Conservation (phyloP, 2,329 filamentous ascomycete genomes). For the Anisogramma anomala region DNA sequence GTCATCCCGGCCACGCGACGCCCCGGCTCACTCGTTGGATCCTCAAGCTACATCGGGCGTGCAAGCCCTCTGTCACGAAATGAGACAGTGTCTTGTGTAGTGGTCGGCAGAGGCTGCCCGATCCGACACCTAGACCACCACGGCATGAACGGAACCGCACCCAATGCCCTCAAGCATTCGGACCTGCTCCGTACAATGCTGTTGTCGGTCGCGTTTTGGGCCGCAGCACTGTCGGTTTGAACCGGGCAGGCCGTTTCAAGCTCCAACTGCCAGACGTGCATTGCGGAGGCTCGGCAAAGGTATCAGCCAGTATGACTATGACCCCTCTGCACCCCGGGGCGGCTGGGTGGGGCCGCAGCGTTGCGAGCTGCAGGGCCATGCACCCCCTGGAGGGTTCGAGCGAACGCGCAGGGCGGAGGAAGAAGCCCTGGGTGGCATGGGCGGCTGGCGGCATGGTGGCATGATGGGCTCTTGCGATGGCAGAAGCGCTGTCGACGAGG, state of each 20-base stretch:
- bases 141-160: background rate
- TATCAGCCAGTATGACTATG: slow-evolving; percentile 14
- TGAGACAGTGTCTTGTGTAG: slow-evolving; percentile 11
- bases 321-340: no score
- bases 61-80: slow-evolving; percentile 5
- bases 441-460: background rate
- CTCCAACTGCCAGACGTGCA: slow-evolving; percentile 8
- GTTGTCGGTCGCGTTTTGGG: slow-evolving; percentile 11
- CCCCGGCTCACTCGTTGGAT: background rate
- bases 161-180: background rate
- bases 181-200: background rate
- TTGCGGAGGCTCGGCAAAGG: slow-evolving; percentile 9
- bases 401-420: slow-evolving; percentile 3
- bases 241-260: slow-evolving; percentile 1
- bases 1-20: slow-evolving; percentile 11
- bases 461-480: background rate
- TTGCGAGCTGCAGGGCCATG: background rate
- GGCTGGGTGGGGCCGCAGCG: background rate
- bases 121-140: background rate
- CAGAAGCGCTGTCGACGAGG: no score
- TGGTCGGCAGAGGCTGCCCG: slow-evolving; percentile 11
- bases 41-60: background rate
- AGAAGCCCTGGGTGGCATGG: no score
- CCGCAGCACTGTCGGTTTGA: slow-evolving; percentile 9
- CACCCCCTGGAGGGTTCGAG: no score